Evolutionary conservation across 345 rosid genomes (phyloP), one percentile per base, ranked within the genome.

Genomic region (Eutrema heterophyllum): DNA sequence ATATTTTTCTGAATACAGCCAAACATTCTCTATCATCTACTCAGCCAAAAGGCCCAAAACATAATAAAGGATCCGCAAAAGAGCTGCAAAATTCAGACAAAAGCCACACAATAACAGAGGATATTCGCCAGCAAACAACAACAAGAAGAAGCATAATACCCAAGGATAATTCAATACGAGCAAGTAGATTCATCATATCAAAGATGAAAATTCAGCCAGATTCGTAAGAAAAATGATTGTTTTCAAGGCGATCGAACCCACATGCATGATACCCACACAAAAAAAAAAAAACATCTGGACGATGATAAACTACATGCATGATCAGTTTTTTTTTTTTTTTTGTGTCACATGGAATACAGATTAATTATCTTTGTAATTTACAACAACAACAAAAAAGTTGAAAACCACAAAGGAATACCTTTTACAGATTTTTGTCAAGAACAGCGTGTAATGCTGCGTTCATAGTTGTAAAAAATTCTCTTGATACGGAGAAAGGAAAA

Each of bases 341-440:
- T 18, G 21, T 18, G 18, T 54, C 59, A 54, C 38, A 30, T 30
- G 21, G 59, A 30, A 26, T 27, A 40, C 2, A 13, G 21, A 66
- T 18, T 50, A 38, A 12, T 24, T 36, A 50, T 66, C 38, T 21
- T 45, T 33, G 45, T 38, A 13, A 36, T 14, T 5, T 24, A 21
- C 44, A 50, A 56, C 6, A 32, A 18, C 14, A 13, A 21, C 24
- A 29, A 27, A 53, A 14, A 32, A 21, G 0, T 35, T 35, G 29
- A 70, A 5, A 54, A 43, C 0, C 8, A 56, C 5, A 65, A 39
- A 50, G 38, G 3, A 38, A 5, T 6, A 68, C 79, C 64, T 69
- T 68, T 68, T 68, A 61, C 70, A 75, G 57, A 75, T 5, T 18
- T 21, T 21, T 50, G 68, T 60, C 40, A 61, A 52, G 74, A 68